Conservation (phyloP, 2,329 filamentous ascomycete species). For the Diplodia corticola region DNA sequence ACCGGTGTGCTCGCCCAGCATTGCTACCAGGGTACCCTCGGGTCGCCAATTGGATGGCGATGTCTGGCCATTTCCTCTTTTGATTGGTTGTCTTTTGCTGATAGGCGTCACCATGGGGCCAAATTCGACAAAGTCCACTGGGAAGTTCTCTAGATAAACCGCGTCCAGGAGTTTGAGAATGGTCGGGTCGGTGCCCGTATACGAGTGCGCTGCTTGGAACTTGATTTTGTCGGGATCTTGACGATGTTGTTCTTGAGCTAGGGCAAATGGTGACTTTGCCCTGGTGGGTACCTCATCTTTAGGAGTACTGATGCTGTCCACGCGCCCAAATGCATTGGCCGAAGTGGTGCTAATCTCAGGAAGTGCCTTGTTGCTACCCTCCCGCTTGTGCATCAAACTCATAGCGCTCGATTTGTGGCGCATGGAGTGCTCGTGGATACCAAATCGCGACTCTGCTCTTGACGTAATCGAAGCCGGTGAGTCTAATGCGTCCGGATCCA, state of each 20-base stretch:
- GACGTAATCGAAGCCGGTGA: conserved; percentile 26
- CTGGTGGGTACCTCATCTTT: conserved; percentile 36
- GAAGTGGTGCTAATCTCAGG: conserved; percentile 67
- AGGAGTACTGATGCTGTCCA: conserved; percentile 52
- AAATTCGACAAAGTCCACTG: conserved; percentile 63
- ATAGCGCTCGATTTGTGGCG: conserved; percentile 58
- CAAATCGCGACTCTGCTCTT: conserved; percentile 3
- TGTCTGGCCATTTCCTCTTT: conserved; percentile 53
- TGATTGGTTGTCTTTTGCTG: conserved; percentile 55
- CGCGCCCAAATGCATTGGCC: conserved; percentile 64
- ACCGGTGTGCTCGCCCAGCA: conserved; percentile 83
- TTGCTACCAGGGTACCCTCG: conserved; percentile 78
- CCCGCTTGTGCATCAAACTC: conserved; percentile 59
- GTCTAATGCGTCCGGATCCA: not conserved
- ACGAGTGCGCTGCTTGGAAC: conserved; percentile 72
- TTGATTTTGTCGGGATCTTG: conserved; percentile 43
- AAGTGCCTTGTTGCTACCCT: conserved; percentile 56
- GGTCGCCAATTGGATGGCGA: conserved; percentile 74
- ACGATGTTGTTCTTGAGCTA: conserved; percentile 33
- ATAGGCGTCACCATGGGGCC: conserved; percentile 77
- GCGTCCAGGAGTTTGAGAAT: conserved; percentile 71
- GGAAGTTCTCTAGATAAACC: conserved; percentile 72
- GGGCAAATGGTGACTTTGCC: conserved; percentile 33
- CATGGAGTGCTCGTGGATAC: conserved; percentile 27
- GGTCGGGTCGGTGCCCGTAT: conserved; percentile 72